phyloP scores from a whole-genome alignment of 2,329 filamentous ascomycete species.

The Pestalotiopsis fici region DNA sequence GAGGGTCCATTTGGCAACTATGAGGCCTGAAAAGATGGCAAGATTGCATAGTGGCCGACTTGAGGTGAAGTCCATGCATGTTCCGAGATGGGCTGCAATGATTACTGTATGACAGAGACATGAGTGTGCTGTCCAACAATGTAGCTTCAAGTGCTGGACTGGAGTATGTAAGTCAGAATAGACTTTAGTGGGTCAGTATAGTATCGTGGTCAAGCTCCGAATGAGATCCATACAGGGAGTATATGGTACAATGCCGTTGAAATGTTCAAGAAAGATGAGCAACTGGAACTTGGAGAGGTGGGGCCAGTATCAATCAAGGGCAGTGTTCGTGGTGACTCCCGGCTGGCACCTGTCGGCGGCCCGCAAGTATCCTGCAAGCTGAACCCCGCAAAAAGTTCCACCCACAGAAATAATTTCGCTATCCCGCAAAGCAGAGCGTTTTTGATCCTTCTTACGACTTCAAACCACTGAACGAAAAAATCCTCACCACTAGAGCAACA shows the following conservation, averaged over 20 bases:
- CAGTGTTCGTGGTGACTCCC: not conserved
- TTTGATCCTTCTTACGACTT: slow-evolving; percentile 7
- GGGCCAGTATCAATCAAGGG: not conserved
- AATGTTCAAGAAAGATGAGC: not conserved
- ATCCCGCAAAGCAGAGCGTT: not conserved
- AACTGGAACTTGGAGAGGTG: not conserved
- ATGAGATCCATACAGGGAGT: too few relatives aligned
- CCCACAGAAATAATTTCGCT: slow-evolving; percentile 4
- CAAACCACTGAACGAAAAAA: slow-evolving; percentile 37
- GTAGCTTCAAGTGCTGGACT: not conserved
- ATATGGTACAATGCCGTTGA: not conserved
- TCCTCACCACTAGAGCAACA: slow-evolving; percentile 78
- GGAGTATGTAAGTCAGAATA: not conserved
- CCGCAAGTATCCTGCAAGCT: not conserved
- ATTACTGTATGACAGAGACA: too few relatives aligned
- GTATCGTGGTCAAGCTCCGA: too few relatives aligned
- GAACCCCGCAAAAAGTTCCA: slow-evolving; percentile 3
- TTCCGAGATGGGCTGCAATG: too few relatives aligned
- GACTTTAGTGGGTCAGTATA: not conserved
- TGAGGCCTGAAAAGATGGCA: too few relatives aligned
- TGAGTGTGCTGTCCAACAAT: too few relatives aligned
- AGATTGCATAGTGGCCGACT: too few relatives aligned
- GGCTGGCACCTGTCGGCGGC: not conserved
- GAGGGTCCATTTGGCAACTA: too few relatives aligned
- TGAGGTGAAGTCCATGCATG: too few relatives aligned